A percentile compares a stretch with the other conserved stretches of the same genome.
Conservation (phyloP, 1,139 yeast genomes). For the Scheffersomyces titani region DNA sequence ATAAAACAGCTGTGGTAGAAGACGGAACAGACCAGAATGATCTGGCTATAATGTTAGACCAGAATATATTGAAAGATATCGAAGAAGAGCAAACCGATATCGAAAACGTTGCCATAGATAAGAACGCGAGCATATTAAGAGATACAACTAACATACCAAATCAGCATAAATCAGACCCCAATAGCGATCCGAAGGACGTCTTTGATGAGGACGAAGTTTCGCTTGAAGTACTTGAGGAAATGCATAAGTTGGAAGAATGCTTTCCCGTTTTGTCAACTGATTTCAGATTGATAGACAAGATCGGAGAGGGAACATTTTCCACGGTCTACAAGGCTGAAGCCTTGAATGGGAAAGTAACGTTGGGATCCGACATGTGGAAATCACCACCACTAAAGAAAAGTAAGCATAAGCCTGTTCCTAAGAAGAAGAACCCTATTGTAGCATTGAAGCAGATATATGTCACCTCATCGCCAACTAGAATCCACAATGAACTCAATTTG, state of each 20-base stretch:
- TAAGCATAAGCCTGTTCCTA: slow-evolving; percentile 7
- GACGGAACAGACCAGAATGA: neutral
- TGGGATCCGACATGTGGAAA: slow-evolving; percentile 46
- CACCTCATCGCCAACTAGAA: slow-evolving; percentile 91
- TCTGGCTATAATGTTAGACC: neutral
- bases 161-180: neutral
- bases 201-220: slow-evolving; percentile 48
- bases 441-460: slow-evolving; percentile 94
- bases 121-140: neutral
- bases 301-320: slow-evolving; percentile 95
- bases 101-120: neutral
- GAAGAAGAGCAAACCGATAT: neutral
- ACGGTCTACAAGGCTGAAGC: slow-evolving; percentile 90
- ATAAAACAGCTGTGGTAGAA: neutral
- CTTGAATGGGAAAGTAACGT: slow-evolving; percentile 41
- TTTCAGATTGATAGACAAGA: slow-evolving; percentile 74
- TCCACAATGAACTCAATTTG: slow-evolving; percentile 80
- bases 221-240: slow-evolving; percentile 63
- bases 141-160: neutral
- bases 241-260: slow-evolving; percentile 59
- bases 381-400: slow-evolving; percentile 44
- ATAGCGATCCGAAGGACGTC: slow-evolving; percentile 3
- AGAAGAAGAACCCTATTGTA: slow-evolving; percentile 57
- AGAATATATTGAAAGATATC: neutral
- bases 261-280: slow-evolving; percentile 63